These are phyloP conservation scores for Lepiota venenata DNA, from an alignment of 768 basidiomycete genomes.

Conservation along the genomic window DNA sequence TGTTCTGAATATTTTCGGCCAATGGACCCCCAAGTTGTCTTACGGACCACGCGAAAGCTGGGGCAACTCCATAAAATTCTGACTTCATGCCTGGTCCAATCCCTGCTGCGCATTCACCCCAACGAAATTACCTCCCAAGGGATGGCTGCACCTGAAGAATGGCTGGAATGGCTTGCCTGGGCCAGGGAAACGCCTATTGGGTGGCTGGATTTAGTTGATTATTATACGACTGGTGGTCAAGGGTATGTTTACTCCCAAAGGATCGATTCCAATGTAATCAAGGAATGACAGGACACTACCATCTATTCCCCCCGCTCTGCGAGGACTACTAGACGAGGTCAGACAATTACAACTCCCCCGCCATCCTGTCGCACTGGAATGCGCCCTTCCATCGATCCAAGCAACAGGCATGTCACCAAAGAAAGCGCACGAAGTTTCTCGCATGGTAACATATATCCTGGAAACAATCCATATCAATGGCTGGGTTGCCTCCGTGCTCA, in stretches of 20 bases:
- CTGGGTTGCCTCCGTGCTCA: slow-evolving; percentile 19
- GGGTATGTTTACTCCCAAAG: background rate
- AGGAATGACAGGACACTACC: background rate
- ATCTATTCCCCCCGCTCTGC: slow-evolving; percentile 9
- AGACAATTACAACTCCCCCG: slow-evolving; percentile 23
- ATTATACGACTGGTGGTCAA: slow-evolving; percentile 1
- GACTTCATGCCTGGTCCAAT: background rate
- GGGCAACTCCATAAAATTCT: background rate
- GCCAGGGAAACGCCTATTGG: background rate
- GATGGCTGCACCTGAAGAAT: background rate
- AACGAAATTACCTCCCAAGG: slow-evolving; percentile 3
- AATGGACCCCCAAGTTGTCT: background rate
- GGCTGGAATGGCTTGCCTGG: background rate
- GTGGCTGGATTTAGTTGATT: slow-evolving; percentile 7
- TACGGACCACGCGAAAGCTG: background rate
- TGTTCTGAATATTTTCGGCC: no score
- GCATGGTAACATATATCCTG: slow-evolving; percentile 56
- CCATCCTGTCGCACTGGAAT: slow-evolving; percentile 17
- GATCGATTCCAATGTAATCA: background rate
- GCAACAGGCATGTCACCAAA: slow-evolving; percentile 67
- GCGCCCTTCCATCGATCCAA: slow-evolving; percentile 9
- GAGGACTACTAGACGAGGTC: slow-evolving; percentile 17
- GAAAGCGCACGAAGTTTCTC: slow-evolving; percentile 67
- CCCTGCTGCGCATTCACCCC: background rate
- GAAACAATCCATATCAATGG: slow-evolving; percentile 28